phyloP scores from a whole-genome alignment of 805 yeast species.

The Candida maesae region DNA sequence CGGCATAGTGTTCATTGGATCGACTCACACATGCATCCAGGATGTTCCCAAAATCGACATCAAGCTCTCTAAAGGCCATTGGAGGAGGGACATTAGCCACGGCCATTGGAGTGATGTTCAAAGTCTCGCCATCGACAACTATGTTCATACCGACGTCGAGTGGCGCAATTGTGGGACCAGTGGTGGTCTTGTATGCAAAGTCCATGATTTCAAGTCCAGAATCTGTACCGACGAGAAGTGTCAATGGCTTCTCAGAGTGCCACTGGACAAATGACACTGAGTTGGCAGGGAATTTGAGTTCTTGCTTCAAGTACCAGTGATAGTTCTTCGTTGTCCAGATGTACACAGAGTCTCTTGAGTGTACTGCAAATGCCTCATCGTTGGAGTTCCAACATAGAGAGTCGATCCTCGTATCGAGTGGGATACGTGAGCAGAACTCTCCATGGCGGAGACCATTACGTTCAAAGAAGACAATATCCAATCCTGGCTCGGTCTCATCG shows the following conservation, averaged over 20 bases:
- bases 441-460: slow-evolving; percentile 91
- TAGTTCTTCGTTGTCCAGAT: slow-evolving; percentile 91
- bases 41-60: slow-evolving; percentile 48
- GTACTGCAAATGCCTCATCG: slow-evolving; percentile 74
- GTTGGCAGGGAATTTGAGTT: slow-evolving; percentile 36
- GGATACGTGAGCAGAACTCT: slow-evolving; percentile 67
- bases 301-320: slow-evolving; percentile 94
- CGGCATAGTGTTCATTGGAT: slow-evolving; percentile 56
- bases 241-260: slow-evolving; percentile 87
- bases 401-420: slow-evolving; percentile 45
- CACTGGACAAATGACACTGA: slow-evolving; percentile 51
- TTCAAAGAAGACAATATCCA: slow-evolving; percentile 74
- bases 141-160: slow-evolving; percentile 73
- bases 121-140: slow-evolving; percentile 73
- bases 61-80: slow-evolving; percentile 65
- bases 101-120: slow-evolving; percentile 76
- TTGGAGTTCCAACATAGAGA: slow-evolving; percentile 75
- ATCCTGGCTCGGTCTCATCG: slow-evolving; percentile 33
- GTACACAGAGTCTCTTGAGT: slow-evolving; percentile 59
- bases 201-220: slow-evolving; percentile 57
- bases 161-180: slow-evolving; percentile 69
- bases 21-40: slow-evolving; percentile 61
- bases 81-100: slow-evolving; percentile 96
- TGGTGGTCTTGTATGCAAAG: slow-evolving; percentile 55
- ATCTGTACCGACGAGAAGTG: slow-evolving; percentile 61